Evolutionary conservation across 2,329 filamentous ascomycete species (phyloP).

Genomic region (Grosmannia huntii): DNA sequence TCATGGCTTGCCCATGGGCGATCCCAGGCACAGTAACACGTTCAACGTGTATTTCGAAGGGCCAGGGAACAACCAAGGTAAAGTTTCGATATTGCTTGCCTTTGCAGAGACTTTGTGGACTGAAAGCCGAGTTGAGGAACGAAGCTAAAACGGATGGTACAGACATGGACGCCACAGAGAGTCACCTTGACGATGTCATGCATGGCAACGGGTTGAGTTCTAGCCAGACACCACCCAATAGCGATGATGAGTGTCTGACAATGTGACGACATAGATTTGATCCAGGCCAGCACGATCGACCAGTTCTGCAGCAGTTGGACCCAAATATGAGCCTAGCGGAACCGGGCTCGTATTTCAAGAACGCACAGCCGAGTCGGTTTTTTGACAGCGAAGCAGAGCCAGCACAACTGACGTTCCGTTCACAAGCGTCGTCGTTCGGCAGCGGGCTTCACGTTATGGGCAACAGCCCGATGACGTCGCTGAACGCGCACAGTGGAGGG

Average conservation of each 20-base stretch:
- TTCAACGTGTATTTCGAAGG: conserved; percentile 10
- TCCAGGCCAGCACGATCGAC: conserved; percentile 1
- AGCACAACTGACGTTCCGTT: conserved; percentile 4
- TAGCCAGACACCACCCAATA: not conserved
- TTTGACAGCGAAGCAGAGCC: conserved; percentile 5
- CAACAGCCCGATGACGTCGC: not conserved
- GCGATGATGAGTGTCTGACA: not conserved
- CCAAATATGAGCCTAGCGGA: conserved; percentile 9
- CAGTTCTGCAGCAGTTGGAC: conserved; percentile 10
- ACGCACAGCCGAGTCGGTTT: not conserved
- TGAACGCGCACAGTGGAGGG: conserved; percentile 3
- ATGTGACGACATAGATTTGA: conserved; percentile 5
- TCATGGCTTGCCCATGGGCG: not conserved
- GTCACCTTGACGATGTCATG: not conserved
- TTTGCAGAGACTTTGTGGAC: not conserved
- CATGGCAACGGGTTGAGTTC: conserved; percentile 10
- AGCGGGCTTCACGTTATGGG: conserved; percentile 3
- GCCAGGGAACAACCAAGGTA: conserved; percentile 2
- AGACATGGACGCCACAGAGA: not conserved
- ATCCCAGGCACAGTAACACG: not conserved
- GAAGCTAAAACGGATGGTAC: not conserved
- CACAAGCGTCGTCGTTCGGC: conserved; percentile 1
- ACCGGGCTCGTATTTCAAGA: conserved; percentile 4
- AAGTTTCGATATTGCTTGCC: not conserved
- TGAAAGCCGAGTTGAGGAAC: too few relatives aligned